Base-by-base conservation (phyloP, 352 stramenopile genomes). In the Pythium phragmiticola region DNA sequence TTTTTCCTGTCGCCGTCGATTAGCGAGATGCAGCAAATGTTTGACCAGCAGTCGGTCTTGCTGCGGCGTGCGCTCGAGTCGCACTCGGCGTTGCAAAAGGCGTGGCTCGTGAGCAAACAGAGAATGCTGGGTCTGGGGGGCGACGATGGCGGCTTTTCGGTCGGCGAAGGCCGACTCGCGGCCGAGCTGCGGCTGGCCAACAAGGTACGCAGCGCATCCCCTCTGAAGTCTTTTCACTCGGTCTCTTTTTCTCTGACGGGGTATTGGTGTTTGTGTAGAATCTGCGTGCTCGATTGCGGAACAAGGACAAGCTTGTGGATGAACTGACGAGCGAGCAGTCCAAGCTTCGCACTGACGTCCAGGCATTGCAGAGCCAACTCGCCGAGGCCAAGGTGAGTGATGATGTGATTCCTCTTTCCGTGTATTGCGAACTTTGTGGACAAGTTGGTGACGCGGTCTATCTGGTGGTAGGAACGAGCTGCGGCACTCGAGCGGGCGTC, bases 11-110 rank as follows among this genome's bases (percentile, higher is more conserved):
- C 82, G 34, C 84, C 84, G n/a, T 95, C 87, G 28, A 89, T 70
- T 11, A 91, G 79, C 50, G 87, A 95, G 66, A 92, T 95, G 84
- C 79, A 95, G 70, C 81, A 90, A 65, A 92, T 95, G 87, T 92
- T 95, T 65, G 75, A 92, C 26, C 87, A 95, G 65, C 87, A 95
- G 47, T 92, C 87, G 5, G 76, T 70, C 14, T 37, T 91, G 17
- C 73, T 95, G 4, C 82, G 87, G 17, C 77, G 69, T 37, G 78
- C 87, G 19, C 74, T 95, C 65, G 79, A 91, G 63, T 76, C 81
- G 23, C 87, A 95, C 60, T 76, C 82, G 8, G 84, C 84, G 37
- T 65, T 95, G 17, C 82, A 92, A 54, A 76, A 80, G 46, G 84
- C 87, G 30, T 95, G 87, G 87, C 63, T 89, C 2, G 77, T 92